A percentile compares a stretch with the other conserved stretches of the same genome.
Conservation (phyloP, 306 rosid genomes). For the Alnus rubra region DNA sequence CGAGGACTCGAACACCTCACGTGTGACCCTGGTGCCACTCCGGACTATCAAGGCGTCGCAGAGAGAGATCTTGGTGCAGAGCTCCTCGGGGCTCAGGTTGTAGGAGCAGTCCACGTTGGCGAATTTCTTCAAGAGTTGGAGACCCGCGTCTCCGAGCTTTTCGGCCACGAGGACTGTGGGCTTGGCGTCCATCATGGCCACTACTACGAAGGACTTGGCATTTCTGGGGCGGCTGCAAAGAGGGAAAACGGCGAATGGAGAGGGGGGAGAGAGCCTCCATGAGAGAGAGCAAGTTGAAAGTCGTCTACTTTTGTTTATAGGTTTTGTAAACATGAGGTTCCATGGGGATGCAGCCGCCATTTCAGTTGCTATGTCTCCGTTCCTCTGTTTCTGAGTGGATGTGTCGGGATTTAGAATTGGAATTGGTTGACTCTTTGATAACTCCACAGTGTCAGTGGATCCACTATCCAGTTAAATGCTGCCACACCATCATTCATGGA, state of each 20-base stretch:
- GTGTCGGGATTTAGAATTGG: neutral
- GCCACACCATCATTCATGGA: no score
- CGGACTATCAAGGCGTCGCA: constrained; percentile 95
- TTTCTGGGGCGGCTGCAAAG: neutral
- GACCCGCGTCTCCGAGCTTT: constrained; percentile 90
- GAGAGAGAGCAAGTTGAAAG: constrained; percentile 6
- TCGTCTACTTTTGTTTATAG: neutral
- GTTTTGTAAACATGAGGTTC: constrained; percentile 3
- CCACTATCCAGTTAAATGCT: no score
- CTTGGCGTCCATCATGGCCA: constrained; percentile 55
- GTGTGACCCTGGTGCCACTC: constrained; percentile 86
- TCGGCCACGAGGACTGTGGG: constrained; percentile 93
- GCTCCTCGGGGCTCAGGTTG: constrained; percentile 83
- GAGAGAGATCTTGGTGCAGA: constrained; percentile 95
- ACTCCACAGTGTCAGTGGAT: no score
- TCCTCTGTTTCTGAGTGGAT: neutral
- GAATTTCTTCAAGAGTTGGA: constrained; percentile 65
- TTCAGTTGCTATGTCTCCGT: neutral
- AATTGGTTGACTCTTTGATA: neutral
- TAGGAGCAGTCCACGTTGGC: constrained; percentile 92
- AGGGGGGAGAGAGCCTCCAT: constrained; percentile 1
- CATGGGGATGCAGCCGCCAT: constrained; percentile 24
- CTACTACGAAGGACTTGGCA: neutral
- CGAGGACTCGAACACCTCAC: constrained; percentile 92
- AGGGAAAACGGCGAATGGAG: neutral